Conservation (phyloP, 2,329 filamentous ascomycete genomes). For the Emmonsia crescens region DNA sequence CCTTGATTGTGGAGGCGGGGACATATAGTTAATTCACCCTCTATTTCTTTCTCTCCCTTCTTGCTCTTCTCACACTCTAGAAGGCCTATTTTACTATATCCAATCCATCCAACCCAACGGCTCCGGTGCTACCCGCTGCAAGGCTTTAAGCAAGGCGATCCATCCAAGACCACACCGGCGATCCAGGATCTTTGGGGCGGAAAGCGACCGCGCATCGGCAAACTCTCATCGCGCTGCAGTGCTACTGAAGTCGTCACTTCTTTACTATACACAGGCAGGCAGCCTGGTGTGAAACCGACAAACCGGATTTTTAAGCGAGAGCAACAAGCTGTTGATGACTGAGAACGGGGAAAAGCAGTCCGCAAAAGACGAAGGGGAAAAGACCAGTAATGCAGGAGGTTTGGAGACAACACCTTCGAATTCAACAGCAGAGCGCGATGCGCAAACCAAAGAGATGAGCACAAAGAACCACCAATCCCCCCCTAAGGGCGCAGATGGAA, state of each 20-base stretch:
- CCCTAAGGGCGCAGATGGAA: slow-evolving; percentile 19
- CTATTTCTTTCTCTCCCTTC: background rate
- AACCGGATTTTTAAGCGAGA: background rate
- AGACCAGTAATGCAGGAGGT: slow-evolving; percentile 22
- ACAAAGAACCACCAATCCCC: slow-evolving; percentile 21
- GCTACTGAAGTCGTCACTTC: background rate
- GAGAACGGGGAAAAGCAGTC: slow-evolving; percentile 10
- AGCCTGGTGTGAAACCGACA: background rate
- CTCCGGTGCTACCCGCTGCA: background rate
- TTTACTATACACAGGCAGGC: background rate
- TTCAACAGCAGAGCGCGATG: slow-evolving; percentile 12
- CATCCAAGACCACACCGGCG: background rate
- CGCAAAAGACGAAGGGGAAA: slow-evolving; percentile 5
- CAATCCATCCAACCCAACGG: background rate
- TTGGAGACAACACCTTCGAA: slow-evolving; percentile 15
- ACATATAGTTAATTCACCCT: background rate
- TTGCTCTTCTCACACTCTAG: background rate
- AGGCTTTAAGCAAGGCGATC: background rate
- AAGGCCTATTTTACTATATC: background rate
- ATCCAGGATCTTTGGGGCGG: background rate
- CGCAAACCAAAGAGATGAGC: slow-evolving; percentile 21
- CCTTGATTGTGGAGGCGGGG: slow-evolving; percentile 1
- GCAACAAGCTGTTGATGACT: slow-evolving; percentile 8
- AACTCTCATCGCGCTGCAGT: background rate
- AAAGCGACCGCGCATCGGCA: slow-evolving; percentile 2